Evolutionary conservation across 306 rosid species (phyloP).

Genomic region (Oxytropis ochrocephala): DNA sequence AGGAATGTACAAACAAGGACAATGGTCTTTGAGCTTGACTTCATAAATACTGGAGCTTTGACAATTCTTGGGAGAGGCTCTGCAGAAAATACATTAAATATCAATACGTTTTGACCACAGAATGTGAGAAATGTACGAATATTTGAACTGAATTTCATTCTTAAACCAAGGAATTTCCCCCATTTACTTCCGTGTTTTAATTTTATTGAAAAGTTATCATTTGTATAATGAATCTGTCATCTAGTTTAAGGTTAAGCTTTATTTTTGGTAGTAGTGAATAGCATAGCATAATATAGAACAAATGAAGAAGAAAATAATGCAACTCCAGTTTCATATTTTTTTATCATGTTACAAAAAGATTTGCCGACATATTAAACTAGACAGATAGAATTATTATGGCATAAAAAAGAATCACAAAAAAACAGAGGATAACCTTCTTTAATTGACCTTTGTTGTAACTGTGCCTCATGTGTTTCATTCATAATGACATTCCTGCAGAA

Average conservation of each 20-base stretch:
- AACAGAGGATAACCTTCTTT: constrained; percentile 50
- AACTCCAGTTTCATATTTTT: background rate
- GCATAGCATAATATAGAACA: background rate
- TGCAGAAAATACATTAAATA: constrained; percentile 38
- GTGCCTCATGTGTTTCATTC: constrained; percentile 52
- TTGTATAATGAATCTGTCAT: background rate
- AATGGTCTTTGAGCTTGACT: constrained; percentile 59
- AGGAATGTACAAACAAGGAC: constrained; percentile 99
- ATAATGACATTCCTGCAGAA: constrained; percentile 58
- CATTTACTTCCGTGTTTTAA: background rate
- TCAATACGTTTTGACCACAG: constrained; percentile 8
- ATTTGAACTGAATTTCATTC: constrained; percentile 1
- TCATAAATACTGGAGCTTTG: constrained; percentile 42
- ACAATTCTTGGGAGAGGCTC: constrained; percentile 47
- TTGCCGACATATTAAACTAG: background rate
- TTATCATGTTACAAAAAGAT: background rate
- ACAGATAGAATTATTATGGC: background rate
- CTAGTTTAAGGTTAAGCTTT: constrained; percentile 3
- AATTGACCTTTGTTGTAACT: constrained; percentile 44
- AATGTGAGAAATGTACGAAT: background rate
- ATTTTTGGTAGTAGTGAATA: background rate
- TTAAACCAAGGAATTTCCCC: background rate
- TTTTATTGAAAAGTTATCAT: background rate
- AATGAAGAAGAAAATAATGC: background rate
- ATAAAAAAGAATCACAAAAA: constrained; percentile 9